phyloP scores from a whole-genome alignment of 2,329 filamentous ascomycete species.

The Bipolaris victoriae region DNA sequence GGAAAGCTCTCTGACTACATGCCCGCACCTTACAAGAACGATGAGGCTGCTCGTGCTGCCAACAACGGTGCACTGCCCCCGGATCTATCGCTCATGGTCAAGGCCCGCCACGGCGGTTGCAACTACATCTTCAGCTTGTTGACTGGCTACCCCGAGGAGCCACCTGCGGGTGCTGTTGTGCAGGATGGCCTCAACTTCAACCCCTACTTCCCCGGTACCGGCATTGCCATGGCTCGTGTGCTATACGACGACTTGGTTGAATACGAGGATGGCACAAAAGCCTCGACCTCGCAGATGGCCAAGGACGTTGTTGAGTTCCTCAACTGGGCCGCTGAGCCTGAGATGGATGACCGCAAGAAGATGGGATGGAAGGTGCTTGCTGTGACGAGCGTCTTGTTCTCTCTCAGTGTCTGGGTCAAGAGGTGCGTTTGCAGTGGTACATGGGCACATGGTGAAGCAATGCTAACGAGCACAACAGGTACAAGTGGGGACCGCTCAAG shows the following conservation, averaged over 20 bases:
- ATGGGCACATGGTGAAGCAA: neutral
- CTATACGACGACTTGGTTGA: conserved; percentile 97
- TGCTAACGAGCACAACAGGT: conserved; percentile 56
- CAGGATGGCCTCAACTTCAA: conserved; percentile 98
- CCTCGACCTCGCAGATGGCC: conserved; percentile 97
- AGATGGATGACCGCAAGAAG: conserved; percentile 99
- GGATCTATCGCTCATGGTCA: conserved; percentile 96
- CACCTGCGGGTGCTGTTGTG: conserved; percentile 85
- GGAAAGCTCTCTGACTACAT: conserved; percentile 99
- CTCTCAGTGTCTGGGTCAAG: conserved; percentile 96
- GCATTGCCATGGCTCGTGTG: conserved; percentile 98
- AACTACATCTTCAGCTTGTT: conserved; percentile 98
- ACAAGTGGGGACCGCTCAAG: conserved; percentile 99
- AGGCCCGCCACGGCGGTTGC: conserved; percentile 96
- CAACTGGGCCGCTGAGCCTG: conserved; percentile 98
- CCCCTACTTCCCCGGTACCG: conserved; percentile 98
- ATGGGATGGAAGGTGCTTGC: conserved; percentile 98
- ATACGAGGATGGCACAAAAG: conserved; percentile 95
- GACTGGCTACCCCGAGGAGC: conserved; percentile 96
- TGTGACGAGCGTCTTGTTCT: conserved; percentile 78
- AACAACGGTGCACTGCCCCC: conserved; percentile 98
- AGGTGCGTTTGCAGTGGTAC: conserved; percentile 56
- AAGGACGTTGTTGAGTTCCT: conserved; percentile 99
- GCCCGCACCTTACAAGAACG: conserved; percentile 95
- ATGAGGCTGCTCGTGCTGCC: conserved; percentile 95